Base-by-base conservation (phyloP, 2,329 filamentous ascomycete species). In the Sphaerostilbella broomeana region DNA sequence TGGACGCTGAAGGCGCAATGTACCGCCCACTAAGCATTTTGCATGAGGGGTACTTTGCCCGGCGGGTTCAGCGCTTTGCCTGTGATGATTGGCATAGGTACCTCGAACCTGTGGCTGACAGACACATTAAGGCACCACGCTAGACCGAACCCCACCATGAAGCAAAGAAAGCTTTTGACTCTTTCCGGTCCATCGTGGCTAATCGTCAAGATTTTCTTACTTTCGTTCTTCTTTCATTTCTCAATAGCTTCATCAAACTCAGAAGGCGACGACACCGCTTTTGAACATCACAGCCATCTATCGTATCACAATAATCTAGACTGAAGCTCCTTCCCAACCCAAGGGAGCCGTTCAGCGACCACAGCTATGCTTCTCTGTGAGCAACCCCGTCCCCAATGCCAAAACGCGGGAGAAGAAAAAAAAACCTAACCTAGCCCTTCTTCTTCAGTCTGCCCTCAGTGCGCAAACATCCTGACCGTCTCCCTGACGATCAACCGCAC, bases 381-480 rank as follows among this genome's bases (percentile, higher is more conserved):
- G 61, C 35, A n/a, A n/a, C n/a, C n/a, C n/a, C n/a, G n/a, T n/a
- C n/a, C n/a, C n/a, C n/a, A n/a, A n/a, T n/a, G n/a, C n/a, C n/a
- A n/a, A n/a, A n/a, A n/a, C n/a, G n/a, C n/a, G n/a, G n/a, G n/a
- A n/a, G n/a, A n/a, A n/a, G n/a, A n/a, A n/a, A n/a, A n/a, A n/a
- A n/a, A n/a, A n/a, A 44, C 41, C 51, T 50, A 47, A 49, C 46
- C 16, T 38, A 45, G 36, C 22, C 13, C 20, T 16, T 36, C 25
- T 16, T 21, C 19, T 39, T 22, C 51, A 84, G 84, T 90, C 76
- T 92, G 86, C 63, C 86, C 86, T 35, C 77, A 78, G 59, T 92
- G 86, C 72, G 80, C 80, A 63, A 92, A 90, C 69, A 80, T 87
- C 63, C 78, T 92, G 57, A 86, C 83, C 55, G 81, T 90, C 54